Evolutionary conservation across 1,139 yeast species (phyloP).

Genomic region (Casaregolazyma suthepensis): DNA sequence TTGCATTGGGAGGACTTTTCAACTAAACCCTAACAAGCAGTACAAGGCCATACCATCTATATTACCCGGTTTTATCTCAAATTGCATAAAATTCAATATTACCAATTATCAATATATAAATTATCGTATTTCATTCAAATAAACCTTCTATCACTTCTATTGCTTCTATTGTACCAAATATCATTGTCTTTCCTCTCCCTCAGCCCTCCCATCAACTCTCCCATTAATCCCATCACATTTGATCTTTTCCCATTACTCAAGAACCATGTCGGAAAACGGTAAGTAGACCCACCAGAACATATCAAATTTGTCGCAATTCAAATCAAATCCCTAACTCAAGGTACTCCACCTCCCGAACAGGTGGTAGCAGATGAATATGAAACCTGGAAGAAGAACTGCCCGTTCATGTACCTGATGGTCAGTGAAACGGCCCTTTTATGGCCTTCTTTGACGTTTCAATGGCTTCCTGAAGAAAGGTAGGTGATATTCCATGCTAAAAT

Average conservation of each 20-base stretch:
- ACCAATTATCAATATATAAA: background rate
- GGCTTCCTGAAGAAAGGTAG: conserved; percentile 27
- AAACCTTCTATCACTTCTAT: background rate
- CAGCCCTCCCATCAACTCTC: background rate
- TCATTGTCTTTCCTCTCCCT: background rate
- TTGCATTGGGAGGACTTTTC: background rate
- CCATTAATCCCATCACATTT: background rate
- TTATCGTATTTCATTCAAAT: background rate
- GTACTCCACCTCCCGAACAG: conserved; percentile 11
- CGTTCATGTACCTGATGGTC: conserved; percentile 72
- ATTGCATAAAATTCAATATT: background rate
- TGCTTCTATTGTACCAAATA: background rate
- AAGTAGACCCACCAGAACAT: background rate
- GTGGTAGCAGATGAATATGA: conserved; percentile 51
- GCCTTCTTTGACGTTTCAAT: conserved; percentile 41
- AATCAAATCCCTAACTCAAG: background rate
- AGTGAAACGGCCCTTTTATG: conserved; percentile 56
- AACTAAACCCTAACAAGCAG: background rate
- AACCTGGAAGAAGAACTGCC: conserved; percentile 89
- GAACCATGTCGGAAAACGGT: background rate
- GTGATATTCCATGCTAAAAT: background rate
- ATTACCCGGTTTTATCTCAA: background rate
- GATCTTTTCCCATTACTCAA: background rate
- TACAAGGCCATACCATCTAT: too few species aligned
- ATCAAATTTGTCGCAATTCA: background rate